Evolutionary conservation across 768 basidiomycete species (phyloP).

Genomic region (Favolaschia claudopus): DNA sequence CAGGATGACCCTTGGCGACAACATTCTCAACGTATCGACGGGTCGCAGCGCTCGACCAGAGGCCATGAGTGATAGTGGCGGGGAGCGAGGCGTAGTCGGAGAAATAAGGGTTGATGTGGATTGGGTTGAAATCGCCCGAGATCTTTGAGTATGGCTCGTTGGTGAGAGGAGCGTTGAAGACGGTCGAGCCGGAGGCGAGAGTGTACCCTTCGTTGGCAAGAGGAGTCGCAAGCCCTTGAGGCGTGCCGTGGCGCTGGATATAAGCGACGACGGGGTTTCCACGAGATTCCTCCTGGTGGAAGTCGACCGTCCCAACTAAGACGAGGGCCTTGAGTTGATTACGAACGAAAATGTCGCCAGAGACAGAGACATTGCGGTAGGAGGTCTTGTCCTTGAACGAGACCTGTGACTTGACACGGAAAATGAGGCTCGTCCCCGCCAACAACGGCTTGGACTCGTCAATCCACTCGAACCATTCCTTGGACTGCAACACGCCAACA

Average conservation of each 20-base stretch:
- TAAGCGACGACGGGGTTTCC: conserved; percentile 96
- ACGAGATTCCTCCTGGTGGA: conserved; percentile 84
- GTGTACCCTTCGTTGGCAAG: conserved; percentile 90
- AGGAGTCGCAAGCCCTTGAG: conserved; percentile 78
- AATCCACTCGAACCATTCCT: conserved; percentile 98
- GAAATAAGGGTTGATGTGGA: conserved; percentile 99
- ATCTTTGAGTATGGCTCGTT: conserved; percentile 96
- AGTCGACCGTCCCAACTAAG: conserved; percentile 88
- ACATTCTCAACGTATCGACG: conserved; percentile 92
- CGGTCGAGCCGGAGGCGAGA: conserved; percentile 65
- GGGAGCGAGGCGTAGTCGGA: conserved; percentile 92
- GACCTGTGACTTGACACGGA: conserved; percentile 87
- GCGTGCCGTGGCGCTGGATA: conserved; percentile 87
- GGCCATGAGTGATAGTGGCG: conserved; percentile 96
- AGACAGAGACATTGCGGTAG: conserved; percentile 81
- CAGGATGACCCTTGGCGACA: conserved; percentile 91
- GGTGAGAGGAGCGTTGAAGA: conserved; percentile 84
- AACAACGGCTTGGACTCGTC: conserved; percentile 80
- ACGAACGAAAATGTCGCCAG: conserved; percentile 86
- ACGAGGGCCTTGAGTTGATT: conserved; percentile 88
- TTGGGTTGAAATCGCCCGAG: conserved; percentile 99
- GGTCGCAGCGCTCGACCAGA: conserved; percentile 97
- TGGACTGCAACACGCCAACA: conserved; percentile 91
- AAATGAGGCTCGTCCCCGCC: conserved; percentile 84
- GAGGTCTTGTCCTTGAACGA: conserved; percentile 92